Percentiles rank a stretch among this genome's conserved stretches.
phyloP scores from a whole-genome alignment of 495 filamentous ascomycete species.

The Lasiosphaeriaceae sp. region DNA sequence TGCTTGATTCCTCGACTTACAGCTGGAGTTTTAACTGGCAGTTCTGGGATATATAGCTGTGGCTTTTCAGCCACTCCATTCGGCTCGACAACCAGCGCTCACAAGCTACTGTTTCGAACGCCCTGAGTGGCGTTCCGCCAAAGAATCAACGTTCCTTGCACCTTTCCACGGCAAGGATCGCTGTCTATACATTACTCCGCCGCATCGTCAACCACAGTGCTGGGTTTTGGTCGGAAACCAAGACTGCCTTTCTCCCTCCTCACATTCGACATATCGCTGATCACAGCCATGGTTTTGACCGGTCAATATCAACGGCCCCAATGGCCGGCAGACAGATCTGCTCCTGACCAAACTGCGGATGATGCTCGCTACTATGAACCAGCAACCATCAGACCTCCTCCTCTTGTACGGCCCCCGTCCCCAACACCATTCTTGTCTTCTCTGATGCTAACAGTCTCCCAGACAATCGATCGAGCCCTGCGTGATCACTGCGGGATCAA shows the following conservation, averaged over 20 bases:
- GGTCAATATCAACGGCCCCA: conserved; percentile 15
- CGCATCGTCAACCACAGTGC: no score
- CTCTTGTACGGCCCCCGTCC: conserved; percentile 13
- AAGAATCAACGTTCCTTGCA: no score
- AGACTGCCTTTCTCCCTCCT: no score
- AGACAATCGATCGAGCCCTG: conserved; percentile 38
- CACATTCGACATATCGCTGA: no score
- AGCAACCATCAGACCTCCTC: conserved; percentile 14
- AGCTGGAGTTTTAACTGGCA: conserved; percentile 6
- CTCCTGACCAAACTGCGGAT: conserved; percentile 10
- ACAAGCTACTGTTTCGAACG: no score
- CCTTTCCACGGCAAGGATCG: no score
- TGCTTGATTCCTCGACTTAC: background rate
- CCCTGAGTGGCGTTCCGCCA: no score
- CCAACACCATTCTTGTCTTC: background rate
- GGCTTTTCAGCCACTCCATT: background rate
- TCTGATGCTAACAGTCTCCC: conserved; percentile 9
- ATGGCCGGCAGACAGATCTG: conserved; percentile 19
- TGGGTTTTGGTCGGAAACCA: no score
- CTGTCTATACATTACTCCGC: no score
- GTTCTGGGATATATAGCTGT: background rate
- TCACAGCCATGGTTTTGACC: background rate
- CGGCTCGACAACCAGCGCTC: no score
- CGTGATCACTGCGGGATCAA: conserved; percentile 36
- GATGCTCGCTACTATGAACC: conserved; percentile 13